Evolutionary conservation across 2,329 filamentous ascomycete genomes (phyloP), one percentile per base, ranked within the genome.

Genomic region (Aureobasidium sp.): DNA sequence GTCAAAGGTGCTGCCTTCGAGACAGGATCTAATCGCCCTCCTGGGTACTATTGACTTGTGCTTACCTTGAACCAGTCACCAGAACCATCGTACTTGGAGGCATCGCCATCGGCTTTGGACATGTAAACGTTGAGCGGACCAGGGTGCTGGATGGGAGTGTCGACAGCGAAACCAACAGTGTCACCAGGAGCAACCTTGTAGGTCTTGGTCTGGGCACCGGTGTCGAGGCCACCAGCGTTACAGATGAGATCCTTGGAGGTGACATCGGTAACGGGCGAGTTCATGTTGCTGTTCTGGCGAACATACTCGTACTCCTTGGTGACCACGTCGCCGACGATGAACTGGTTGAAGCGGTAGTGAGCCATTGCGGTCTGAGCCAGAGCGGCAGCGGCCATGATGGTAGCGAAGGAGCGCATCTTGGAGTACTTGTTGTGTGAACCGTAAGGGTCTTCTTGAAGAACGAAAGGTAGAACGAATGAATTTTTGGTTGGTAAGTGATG

Each of bases 291-390:
- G 68, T 77, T 77, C 65, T 66, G 69, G 64, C 80, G 78, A 67
- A 82, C 77, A 71, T 81, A 82, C 45, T 73, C 72, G 70, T 76
- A 78, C 63, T 77, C 75, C 53, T 76, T 77, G 60, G 73, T 69
- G 60, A 69, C 71, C 64, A 70, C 68, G 67, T 74, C 78, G 68
- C 80, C 79, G 69, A 78, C 74, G 53, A 75, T 73, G 44, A 72
- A 66, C 63, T 68, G 68, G 65, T 66, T 71, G 48, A 74, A 70
- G 42, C 53, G 45, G 72, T 74, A 62, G 51, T 62, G 60, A 14
- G 60, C 60, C 60, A 62, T 62, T 64, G 64, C 74, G 72, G 48
- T 72, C 70, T 67, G 66, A 53, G 67, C 70, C 44, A 71, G 67
- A 64, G 68, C 68, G 60, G 66, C 68, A 60, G 68, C 67, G 60